Conservation (phyloP, 2,329 filamentous ascomycete genomes). For the Fusarium buharicum region DNA sequence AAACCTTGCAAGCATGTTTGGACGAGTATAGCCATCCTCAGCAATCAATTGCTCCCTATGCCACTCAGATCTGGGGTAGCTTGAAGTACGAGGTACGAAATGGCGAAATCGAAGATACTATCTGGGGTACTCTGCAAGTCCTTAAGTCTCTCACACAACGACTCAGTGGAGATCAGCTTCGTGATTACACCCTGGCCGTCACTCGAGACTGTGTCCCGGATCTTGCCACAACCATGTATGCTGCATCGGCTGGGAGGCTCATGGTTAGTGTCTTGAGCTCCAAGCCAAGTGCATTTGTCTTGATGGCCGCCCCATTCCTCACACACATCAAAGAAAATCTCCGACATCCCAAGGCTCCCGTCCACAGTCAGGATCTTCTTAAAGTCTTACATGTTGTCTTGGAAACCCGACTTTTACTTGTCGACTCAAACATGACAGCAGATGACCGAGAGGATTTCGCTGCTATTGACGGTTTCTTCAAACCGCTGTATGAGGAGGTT, state of each 20-base stretch:
- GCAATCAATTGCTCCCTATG: conserved; percentile 60
- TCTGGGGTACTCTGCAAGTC: conserved; percentile 66
- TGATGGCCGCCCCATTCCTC: conserved; percentile 59
- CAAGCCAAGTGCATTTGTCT: conserved; percentile 59
- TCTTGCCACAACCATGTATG: conserved; percentile 63
- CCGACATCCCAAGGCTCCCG: conserved; percentile 60
- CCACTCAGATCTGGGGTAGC: conserved; percentile 66
- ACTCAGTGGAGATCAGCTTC: conserved; percentile 57
- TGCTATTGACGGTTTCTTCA: conserved; percentile 52
- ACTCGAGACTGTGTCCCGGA: conserved; percentile 66
- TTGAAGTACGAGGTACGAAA: conserved; percentile 72
- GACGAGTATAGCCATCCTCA: conserved; percentile 59
- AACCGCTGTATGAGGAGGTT: conserved; percentile 56
- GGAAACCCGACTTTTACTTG: conserved; percentile 56
- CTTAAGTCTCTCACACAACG: conserved; percentile 61
- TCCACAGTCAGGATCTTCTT: conserved; percentile 63
- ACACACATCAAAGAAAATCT: conserved; percentile 63
- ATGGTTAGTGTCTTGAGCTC: conserved; percentile 63
- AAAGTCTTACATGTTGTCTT: conserved; percentile 63
- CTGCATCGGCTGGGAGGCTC: conserved; percentile 62
- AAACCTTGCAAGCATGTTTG: conserved; percentile 65
- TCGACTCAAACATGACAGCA: conserved; percentile 48
- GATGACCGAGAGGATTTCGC: conserved; percentile 54
- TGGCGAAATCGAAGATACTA: conserved; percentile 67
- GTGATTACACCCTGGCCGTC: conserved; percentile 59